Evolutionary conservation across 805 yeast species (phyloP).

Genomic region (Ogataea nitratoaversa): DNA sequence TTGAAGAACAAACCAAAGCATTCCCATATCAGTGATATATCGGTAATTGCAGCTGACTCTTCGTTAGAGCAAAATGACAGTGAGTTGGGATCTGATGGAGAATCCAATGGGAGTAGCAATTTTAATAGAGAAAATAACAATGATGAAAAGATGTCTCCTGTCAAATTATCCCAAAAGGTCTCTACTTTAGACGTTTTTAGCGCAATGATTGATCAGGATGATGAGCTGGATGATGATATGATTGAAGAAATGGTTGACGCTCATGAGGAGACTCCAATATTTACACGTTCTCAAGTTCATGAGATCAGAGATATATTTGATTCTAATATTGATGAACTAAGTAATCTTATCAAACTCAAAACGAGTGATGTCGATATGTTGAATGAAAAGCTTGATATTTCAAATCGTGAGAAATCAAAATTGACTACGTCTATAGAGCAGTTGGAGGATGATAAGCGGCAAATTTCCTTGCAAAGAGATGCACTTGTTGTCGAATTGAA

Average conservation of each 20-base stretch:
- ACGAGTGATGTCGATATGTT: constrained; percentile 4
- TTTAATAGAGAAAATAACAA: constrained; percentile 1
- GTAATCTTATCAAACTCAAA: constrained; percentile 10
- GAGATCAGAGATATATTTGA: constrained; percentile 16
- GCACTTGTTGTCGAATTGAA: constrained; percentile 16
- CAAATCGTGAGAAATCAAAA: constrained; percentile 2
- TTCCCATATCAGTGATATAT: constrained; percentile 16
- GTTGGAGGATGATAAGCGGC: constrained; percentile 12
- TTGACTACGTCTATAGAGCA: constrained; percentile 2
- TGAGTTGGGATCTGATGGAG: constrained; percentile 1
- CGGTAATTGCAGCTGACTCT: constrained; percentile 19
- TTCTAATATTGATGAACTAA: constrained; percentile 9
- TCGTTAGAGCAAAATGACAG: constrained; percentile 12
- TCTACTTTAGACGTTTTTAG: constrained; percentile 19
- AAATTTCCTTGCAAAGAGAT: constrained; percentile 12
- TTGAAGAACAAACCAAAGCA: constrained; percentile 7
- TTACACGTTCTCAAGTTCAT: constrained; percentile 17
- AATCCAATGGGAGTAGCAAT: constrained; percentile 7
- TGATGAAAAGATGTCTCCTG: constrained; percentile 24
- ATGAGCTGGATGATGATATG: constrained; percentile 12
- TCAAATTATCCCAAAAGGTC: constrained; percentile 16
- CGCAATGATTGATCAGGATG: constrained; percentile 20
- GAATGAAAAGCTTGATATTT: constrained; percentile 7
- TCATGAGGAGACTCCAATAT: constrained; percentile 13
- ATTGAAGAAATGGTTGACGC: constrained; percentile 9